A percentile compares a stretch with the other conserved stretches of the same genome.
Conservation (phyloP, 257 asterid genomes). For the Penstemon newberryi region DNA sequence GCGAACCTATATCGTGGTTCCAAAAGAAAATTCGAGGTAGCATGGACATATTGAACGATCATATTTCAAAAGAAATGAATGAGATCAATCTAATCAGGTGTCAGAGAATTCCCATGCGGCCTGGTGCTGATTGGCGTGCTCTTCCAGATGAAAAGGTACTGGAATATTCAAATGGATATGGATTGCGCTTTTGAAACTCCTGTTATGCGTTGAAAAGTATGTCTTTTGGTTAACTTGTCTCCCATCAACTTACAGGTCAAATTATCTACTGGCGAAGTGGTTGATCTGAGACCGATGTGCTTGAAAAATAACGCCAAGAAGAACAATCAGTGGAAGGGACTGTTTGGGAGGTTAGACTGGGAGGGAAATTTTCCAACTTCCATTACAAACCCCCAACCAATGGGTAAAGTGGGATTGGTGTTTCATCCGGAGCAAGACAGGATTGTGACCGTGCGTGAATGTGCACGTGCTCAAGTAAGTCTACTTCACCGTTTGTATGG, state of each 20-base stretch:
- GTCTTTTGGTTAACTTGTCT: slow-evolving; percentile 17
- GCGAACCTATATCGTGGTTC: slow-evolving; percentile 81
- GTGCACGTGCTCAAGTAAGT: slow-evolving; percentile 95
- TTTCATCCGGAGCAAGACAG: slow-evolving; percentile 96
- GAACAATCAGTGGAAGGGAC: slow-evolving; percentile 99
- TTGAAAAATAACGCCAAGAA: slow-evolving; percentile 89
- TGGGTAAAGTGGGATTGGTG: slow-evolving; percentile 97
- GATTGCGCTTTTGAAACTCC: slow-evolving; percentile 13
- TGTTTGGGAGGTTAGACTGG: slow-evolving; percentile 93
- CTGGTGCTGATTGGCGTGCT: slow-evolving; percentile 95
- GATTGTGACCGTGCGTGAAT: slow-evolving; percentile 94
- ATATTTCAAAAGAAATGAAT: slow-evolving; percentile 84
- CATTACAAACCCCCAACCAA: slow-evolving; percentile 89
- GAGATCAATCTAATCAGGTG: slow-evolving; percentile 85
- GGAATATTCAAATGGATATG: slow-evolving; percentile 6
- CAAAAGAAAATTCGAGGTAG: slow-evolving; percentile 76
- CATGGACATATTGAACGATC: slow-evolving; percentile 60
- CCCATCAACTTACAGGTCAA: slow-evolving; percentile 53
- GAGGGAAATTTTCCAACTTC: slow-evolving; percentile 90
- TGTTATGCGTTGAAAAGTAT: slow-evolving; percentile 3
- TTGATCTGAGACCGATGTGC: slow-evolving; percentile 95
- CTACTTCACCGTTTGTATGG: background rate
- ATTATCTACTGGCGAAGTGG: slow-evolving; percentile 74
- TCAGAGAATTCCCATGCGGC: slow-evolving; percentile 76
- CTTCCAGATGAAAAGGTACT: slow-evolving; percentile 89